Base-by-base conservation (phyloP, 2,329 filamentous ascomycete species). In the Trichoderma hamatum region DNA sequence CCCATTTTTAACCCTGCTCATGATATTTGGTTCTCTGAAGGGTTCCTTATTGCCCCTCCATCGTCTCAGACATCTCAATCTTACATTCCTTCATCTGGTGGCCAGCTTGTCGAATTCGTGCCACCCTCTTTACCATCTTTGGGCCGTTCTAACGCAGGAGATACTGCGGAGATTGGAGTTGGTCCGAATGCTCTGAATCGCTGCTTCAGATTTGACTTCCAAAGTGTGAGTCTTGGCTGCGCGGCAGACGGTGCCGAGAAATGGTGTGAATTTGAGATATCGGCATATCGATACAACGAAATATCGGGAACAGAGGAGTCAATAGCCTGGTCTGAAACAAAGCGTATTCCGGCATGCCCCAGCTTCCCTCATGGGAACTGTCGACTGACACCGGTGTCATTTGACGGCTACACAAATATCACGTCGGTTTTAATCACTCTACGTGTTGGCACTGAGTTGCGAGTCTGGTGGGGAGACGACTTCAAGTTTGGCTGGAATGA, bases 391-490 rank as follows among this genome's bases (percentile, higher is more conserved):
- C 73, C 75, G 0, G 74, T 82, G 63, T 72, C 76, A 11, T 74
- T 82, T 64, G 78, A 78, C 30, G 80, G 79, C 9, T 82, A 81
- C 70, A 76, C 70, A 19, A 78, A 81, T 58, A 73, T 82, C 63
- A 81, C 80, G 24, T 82, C 81, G 1, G 72, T 82, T 3, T 67
- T 82, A 67, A 77, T 82, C 51, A 78, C 75, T 3, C 71, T 81
- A 19, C 80, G 75, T 24, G 80, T 82, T 51, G 79, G 79, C 46
- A 71, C 77, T 28, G 74, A 81, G 32, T 72, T 80, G 30, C 77
- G 79, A 67, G 74, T 78, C 34, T 82, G 80, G 81, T 82, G 81
- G 81, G 79, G 75, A 30, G 81, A 82, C 64, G 80, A 82, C 68
- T 75, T 82, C 69, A 75, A 75, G 24, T 73, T 81, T 54, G 80